Evolutionary conservation across 495 filamentous ascomycete genomes (phyloP), one percentile per base, ranked within the genome.

Genomic region (Penicillium angulare): DNA sequence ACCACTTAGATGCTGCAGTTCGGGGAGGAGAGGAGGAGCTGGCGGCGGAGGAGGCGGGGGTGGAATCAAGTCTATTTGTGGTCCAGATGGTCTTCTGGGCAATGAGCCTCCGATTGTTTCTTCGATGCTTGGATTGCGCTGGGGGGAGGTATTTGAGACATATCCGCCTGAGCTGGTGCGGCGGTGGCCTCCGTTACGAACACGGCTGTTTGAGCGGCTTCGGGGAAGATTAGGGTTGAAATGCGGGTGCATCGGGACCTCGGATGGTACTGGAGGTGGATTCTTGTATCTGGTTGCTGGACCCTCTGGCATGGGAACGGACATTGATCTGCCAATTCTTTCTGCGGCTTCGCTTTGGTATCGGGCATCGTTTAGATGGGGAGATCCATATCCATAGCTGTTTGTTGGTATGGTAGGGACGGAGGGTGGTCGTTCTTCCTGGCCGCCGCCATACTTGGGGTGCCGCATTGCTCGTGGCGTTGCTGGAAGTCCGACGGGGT

Each of bases 381-480:
- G 66, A 10, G 75, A 33, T 3, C 49, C 45, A 21, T 27, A 47
- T 3, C 49, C 45, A 21, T 27, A 47, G 33, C 70, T 74, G 15
- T 80, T 72, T 5, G 48, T 47, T 15, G 88, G 85, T 6, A 92
- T 76, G 7, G 79, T 74, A 2, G 89, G 87, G 2, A 91, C 82
- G 10, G 80, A 77, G 22, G 84, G 84, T 36, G 81, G 81, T 36
- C 68, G 67, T 20, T 80, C 72, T 35, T 79, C 72, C 33, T 84
- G 76, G 0, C 83, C 79, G 20, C 61, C 55, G 22, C 57, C 71
- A 54, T 90, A 85, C 40, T 85, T 85, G 3, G 84, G 81, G 62
- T 91, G 84, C 21, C 86, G 80, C 89, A 95, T 93, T 2, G 89
- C 89, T 69, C 86, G 78, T 17, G 90, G 89, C 6, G 89, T 95